phyloP scores from a whole-genome alignment of 148 eudicot species.

The Fallopia convolvulus region DNA sequence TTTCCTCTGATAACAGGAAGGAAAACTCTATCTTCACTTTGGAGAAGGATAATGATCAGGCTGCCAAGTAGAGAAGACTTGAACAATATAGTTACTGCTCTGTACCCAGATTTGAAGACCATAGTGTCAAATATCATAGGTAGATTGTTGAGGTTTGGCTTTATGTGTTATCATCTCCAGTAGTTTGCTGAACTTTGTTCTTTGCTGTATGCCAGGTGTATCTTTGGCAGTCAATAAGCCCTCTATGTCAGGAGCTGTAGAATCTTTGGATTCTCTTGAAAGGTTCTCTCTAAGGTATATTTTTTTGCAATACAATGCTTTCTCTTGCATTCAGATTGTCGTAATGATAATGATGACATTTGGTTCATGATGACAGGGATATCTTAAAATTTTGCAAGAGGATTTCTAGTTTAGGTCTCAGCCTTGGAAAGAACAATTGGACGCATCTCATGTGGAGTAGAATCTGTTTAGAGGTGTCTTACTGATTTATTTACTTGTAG shows the following conservation, averaged over 20 bases:
- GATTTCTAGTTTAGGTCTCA: slow-evolving; percentile 51
- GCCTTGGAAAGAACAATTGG: slow-evolving; percentile 29
- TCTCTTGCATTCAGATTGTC: neutral
- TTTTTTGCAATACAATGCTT: neutral
- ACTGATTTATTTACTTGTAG: neutral
- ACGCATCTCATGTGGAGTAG: slow-evolving; percentile 35
- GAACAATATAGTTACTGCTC: slow-evolving; percentile 43
- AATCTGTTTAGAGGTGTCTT: slow-evolving; percentile 69
- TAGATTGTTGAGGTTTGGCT: slow-evolving; percentile 19
- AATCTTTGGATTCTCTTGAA: slow-evolving; percentile 1
- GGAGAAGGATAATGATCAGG: slow-evolving; percentile 80
- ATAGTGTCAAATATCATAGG: slow-evolving; percentile 63
- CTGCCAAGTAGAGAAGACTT: slow-evolving; percentile 50
- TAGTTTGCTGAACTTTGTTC: neutral
- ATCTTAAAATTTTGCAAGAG: slow-evolving; percentile 89
- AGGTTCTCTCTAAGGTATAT: slow-evolving; percentile 9
- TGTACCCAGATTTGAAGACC: slow-evolving; percentile 62
- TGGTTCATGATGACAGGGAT: slow-evolving; percentile 43
- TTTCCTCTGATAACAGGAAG: slow-evolving; percentile 28
- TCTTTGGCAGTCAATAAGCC: neutral
- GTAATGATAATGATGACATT: neutral
- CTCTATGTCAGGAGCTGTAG: neutral
- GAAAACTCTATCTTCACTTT: slow-evolving; percentile 57
- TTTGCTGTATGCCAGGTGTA: neutral
- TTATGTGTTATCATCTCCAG: neutral